A percentile compares a stretch with the other conserved stretches of the same genome.
Conservation (phyloP, 352 stramenopile genomes). For the Phytopythium aichiense region DNA sequence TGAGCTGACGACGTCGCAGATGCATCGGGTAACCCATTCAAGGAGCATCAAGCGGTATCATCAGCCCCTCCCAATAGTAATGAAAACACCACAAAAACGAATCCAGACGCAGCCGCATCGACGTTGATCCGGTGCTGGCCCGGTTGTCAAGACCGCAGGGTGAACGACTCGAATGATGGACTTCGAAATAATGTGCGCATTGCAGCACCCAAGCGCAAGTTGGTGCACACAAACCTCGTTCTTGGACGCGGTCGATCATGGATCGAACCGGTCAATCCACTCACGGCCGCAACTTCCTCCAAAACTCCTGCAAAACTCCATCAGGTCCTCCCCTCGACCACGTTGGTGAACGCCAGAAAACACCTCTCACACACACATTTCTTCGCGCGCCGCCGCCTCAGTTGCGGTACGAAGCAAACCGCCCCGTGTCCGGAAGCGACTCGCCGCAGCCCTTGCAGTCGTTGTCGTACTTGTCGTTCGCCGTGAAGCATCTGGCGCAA, state of each 20-base stretch:
- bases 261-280: no score
- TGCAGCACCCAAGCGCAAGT: no score
- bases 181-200: neutral
- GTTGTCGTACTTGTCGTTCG: slow-evolving; percentile 32
- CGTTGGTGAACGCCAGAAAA: neutral
- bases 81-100: neutral
- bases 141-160: no score
- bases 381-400: neutral
- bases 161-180: no score
- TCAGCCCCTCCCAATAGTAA: neutral
- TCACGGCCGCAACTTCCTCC: neutral
- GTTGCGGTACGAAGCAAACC: slow-evolving; percentile 25
- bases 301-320: neutral
- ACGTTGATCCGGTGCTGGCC: no score
- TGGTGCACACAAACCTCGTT: no score
- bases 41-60: neutral
- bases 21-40: slow-evolving; percentile 1
- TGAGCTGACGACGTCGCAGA: neutral
- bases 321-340: neutral
- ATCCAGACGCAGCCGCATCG: neutral
- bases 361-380: neutral
- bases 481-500: slow-evolving; percentile 40
- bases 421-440: slow-evolving; percentile 28
- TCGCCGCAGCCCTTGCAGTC: slow-evolving; percentile 41
- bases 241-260: no score